Evolutionary conservation across 2,329 filamentous ascomycete species (phyloP).

Genomic region (Sporothrix protearum): DNA sequence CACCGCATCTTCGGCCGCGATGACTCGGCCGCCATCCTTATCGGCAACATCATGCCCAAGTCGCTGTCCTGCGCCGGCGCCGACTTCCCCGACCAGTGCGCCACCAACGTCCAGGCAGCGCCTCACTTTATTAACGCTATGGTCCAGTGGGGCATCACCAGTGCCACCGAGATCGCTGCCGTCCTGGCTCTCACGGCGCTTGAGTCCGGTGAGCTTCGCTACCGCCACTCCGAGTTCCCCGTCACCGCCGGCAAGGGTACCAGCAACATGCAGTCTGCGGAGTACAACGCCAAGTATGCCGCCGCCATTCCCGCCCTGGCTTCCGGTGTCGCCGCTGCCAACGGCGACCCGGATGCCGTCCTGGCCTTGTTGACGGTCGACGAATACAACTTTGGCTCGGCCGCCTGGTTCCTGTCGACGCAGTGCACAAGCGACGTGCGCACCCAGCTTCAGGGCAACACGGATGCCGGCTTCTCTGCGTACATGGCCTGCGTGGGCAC

Average conservation of each 20-base stretch:
- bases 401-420: slow-evolving; percentile 49
- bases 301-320: slow-evolving; percentile 40
- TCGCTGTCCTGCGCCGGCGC: slow-evolving; percentile 52
- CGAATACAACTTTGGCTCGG: slow-evolving; percentile 53
- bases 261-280: slow-evolving; percentile 48
- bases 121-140: slow-evolving; percentile 56
- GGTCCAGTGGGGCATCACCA: slow-evolving; percentile 52
- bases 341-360: slow-evolving; percentile 39
- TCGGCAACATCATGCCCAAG: slow-evolving; percentile 55
- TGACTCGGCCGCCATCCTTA: slow-evolving; percentile 37
- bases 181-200: slow-evolving; percentile 67
- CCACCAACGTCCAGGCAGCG: slow-evolving; percentile 60
- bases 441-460: slow-evolving; percentile 36
- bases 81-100: slow-evolving; percentile 55
- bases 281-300: slow-evolving; percentile 49
- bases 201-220: slow-evolving; percentile 67
- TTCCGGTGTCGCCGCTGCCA: slow-evolving; percentile 31
- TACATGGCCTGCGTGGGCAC: slow-evolving; percentile 51
- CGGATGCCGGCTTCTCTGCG: slow-evolving; percentile 42
- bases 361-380: slow-evolving; percentile 47
- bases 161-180: slow-evolving; percentile 61
- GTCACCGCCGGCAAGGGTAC: slow-evolving; percentile 70
- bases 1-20: slow-evolving; percentile 13
- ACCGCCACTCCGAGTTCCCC: slow-evolving; percentile 58
- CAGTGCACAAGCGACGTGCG: slow-evolving; percentile 41